phyloP scores from a whole-genome alignment of 2,329 filamentous ascomycete genomes.

The Pleurostoma richardsiae region DNA sequence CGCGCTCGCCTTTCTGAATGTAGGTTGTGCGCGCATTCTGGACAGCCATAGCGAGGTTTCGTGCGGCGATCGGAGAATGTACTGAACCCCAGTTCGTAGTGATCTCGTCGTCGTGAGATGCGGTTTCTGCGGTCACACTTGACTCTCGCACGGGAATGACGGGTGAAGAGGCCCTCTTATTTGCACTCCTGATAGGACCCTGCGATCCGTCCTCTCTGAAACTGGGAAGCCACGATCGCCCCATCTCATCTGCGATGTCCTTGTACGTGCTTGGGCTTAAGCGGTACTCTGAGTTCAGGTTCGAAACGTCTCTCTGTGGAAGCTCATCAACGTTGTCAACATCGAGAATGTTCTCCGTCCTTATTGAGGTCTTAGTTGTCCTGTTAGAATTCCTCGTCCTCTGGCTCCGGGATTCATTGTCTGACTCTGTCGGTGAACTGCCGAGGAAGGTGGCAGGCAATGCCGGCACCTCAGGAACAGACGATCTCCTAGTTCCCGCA shows the following conservation, averaged over 20 bases:
- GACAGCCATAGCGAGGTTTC: slow-evolving; percentile 36
- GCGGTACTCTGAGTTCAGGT: neutral
- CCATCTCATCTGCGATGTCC: slow-evolving; percentile 25
- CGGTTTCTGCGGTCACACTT: slow-evolving; percentile 24
- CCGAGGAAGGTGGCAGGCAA: slow-evolving; percentile 24
- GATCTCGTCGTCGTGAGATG: slow-evolving; percentile 31
- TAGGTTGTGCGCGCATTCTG: slow-evolving; percentile 35
- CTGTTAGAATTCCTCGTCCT: slow-evolving; percentile 24
- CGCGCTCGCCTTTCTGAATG: slow-evolving; percentile 22
- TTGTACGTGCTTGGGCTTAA: slow-evolving; percentile 25
- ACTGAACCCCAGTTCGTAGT: slow-evolving; percentile 44
- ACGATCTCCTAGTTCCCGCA: slow-evolving; percentile 25
- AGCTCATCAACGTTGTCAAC: slow-evolving; percentile 30
- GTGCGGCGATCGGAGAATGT: slow-evolving; percentile 40
- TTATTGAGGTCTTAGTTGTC: slow-evolving; percentile 29
- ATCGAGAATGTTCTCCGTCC: slow-evolving; percentile 34
- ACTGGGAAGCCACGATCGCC: slow-evolving; percentile 32
- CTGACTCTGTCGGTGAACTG: slow-evolving; percentile 14
- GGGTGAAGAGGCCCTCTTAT: slow-evolving; percentile 44
- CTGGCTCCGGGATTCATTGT: slow-evolving; percentile 14
- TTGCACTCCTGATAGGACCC: slow-evolving; percentile 16
- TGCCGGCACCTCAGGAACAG: slow-evolving; percentile 38
- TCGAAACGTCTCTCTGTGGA: slow-evolving; percentile 5
- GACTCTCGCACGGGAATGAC: slow-evolving; percentile 37
- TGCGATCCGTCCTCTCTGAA: slow-evolving; percentile 14